Conservation (phyloP, 371 early-diverging fungal species). For the Mucor mucedo region DNA sequence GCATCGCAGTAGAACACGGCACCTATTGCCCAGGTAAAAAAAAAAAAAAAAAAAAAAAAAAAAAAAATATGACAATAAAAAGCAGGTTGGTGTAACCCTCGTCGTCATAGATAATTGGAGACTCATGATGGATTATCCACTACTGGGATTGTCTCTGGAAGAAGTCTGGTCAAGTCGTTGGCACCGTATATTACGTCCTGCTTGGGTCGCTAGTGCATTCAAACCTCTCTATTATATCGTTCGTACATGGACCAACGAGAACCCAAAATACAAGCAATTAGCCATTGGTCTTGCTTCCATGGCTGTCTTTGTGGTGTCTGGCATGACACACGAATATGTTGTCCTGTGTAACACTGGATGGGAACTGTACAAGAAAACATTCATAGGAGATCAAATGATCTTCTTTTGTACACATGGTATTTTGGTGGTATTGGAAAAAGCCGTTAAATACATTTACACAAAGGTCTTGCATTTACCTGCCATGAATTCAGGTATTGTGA, state of each 20-base stretch:
- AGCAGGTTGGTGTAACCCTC: not conserved
- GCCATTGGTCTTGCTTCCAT: constrained; percentile 27
- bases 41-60: not conserved
- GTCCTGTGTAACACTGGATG: constrained; percentile 38
- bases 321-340: constrained; percentile 39
- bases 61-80: not conserved
- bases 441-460: not conserved
- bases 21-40: constrained; percentile 20
- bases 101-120: constrained; percentile 22
- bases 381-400: constrained; percentile 34
- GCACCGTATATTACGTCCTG: constrained; percentile 22
- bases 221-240: constrained; percentile 21
- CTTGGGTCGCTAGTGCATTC: constrained; percentile 20
- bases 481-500: not conserved
- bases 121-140: constrained; percentile 17
- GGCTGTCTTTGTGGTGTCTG: constrained; percentile 39
- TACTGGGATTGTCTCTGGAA: constrained; percentile 9
- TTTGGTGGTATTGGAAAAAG: constrained; percentile 26
- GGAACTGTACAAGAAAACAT: constrained; percentile 26
- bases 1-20: constrained; percentile 8
- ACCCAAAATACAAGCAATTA: constrained; percentile 7
- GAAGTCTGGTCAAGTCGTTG: constrained; percentile 27
- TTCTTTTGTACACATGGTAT: constrained; percentile 41
- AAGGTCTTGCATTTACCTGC: not conserved
- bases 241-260: constrained; percentile 3